A percentile compares a stretch with the other conserved stretches of the same genome.
Evolutionary conservation across 2,329 filamentous ascomycete species (phyloP).

Genomic region (Ophiosphaerella korrae): DNA sequence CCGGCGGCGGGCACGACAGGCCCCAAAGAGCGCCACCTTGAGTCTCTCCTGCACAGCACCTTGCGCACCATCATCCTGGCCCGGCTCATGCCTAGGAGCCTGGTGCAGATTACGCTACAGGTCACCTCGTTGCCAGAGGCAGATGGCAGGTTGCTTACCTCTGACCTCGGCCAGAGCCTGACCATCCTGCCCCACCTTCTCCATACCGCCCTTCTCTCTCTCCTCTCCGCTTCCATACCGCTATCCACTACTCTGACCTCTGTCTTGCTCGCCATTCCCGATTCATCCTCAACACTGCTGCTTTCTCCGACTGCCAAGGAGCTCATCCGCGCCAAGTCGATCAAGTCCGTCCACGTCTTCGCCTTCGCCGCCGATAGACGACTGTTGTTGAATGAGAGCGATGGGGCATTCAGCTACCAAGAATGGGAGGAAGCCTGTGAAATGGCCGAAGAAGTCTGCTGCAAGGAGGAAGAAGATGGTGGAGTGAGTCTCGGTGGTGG

Average conservation of each 20-base stretch:
- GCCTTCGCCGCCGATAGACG: constrained; percentile 72
- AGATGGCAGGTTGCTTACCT: constrained; percentile 49
- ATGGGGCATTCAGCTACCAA: constrained; percentile 75
- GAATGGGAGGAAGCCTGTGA: constrained; percentile 76
- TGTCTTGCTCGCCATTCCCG: constrained; percentile 77
- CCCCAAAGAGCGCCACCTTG: constrained; percentile 70
- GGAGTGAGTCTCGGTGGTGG: constrained; percentile 37
- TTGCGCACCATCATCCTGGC: constrained; percentile 76
- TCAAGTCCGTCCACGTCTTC: constrained; percentile 85
- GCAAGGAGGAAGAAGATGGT: constrained; percentile 49
- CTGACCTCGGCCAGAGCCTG: constrained; percentile 64
- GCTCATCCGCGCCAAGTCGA: constrained; percentile 67
- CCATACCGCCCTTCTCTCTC: constrained; percentile 80
- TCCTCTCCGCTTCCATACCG: constrained; percentile 83
- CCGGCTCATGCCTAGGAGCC: constrained; percentile 74
- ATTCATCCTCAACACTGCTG: constrained; percentile 55
- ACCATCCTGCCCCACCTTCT: constrained; percentile 80
- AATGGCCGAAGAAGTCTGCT: constrained; percentile 70
- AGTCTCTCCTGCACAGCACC: constrained; percentile 73
- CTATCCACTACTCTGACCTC: constrained; percentile 79
- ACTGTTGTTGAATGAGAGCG: constrained; percentile 78
- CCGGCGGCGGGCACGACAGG: constrained; percentile 77
- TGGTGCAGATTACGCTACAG: constrained; percentile 84
- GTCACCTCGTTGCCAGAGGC: constrained; percentile 71
- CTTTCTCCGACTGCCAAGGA: constrained; percentile 65